Evolutionary conservation across 2,329 filamentous ascomycete species (phyloP), one percentile per base, ranked within the genome.

Genomic region (Cercospora nicotianae): DNA sequence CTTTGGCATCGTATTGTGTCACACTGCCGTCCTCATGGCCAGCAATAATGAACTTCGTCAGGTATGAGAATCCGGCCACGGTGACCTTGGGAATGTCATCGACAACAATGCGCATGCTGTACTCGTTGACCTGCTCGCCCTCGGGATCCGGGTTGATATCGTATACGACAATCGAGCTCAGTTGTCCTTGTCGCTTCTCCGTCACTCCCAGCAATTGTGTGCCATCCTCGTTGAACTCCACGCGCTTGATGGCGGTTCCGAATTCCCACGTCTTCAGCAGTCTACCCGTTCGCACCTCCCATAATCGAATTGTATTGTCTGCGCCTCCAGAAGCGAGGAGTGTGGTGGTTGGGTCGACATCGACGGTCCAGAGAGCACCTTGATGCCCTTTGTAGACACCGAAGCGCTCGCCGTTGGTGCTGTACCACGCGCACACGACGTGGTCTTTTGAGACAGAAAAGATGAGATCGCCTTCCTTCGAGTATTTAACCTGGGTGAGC

Each of bases 251-350:
- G 72, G 94, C 93, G 55, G 95, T 98, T 69, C 91, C 90, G 83
- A 97, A 97, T 75, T 99, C 94, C 95, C 95, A 99, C 66, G 91
- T 92, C 89, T 98, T 97, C 78, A 99, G 87, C 80, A 92, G 90
- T 80, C 92, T 92, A 79, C 95, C 95, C 16, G 91, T 91, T 87
- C 93, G 91, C 80, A 97, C 87, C 80, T 99, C 93, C 95, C 95
- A 99, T 77, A 99, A 87, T 78, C 94, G 90, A 82, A 99, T 94
- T 55, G 94, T 97, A 87, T 98, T 98, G 85, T 99, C 95, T 82
- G 95, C 95, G 76, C 94, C 95, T 77, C 95, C 95, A 70, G 92
- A 96, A 78, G 94, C 95, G 79, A 98, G 90, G 79, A 99, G 88
- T 77, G 91, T 92, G 72, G 91, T 92, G 77, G 93, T 93, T 73